Evolutionary conservation across 2,329 filamentous ascomycete species (phyloP).

Genomic region (Ceratocystis smalleyi): DNA sequence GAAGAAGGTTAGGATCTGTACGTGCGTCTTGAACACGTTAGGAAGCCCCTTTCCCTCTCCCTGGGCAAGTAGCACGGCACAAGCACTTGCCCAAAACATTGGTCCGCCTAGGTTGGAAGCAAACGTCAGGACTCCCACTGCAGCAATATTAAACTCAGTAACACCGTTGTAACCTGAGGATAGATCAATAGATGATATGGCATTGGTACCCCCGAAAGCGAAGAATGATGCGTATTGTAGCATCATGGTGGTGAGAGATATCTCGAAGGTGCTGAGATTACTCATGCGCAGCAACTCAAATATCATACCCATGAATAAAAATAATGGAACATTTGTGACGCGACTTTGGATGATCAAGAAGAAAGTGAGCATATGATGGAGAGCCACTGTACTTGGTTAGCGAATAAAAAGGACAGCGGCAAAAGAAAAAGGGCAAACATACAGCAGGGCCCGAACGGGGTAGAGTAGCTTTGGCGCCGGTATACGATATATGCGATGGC

Average conservation of each 20-base stretch:
- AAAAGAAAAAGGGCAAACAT: slow-evolving; percentile 15
- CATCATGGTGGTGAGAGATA: slow-evolving; percentile 56
- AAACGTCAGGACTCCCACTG: slow-evolving; percentile 73
- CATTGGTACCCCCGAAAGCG: slow-evolving; percentile 76
- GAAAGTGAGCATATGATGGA: slow-evolving; percentile 59
- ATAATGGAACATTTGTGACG: slow-evolving; percentile 69
- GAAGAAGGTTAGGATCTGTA: slow-evolving; percentile 55
- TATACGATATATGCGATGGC: slow-evolving; percentile 28
- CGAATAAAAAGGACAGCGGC: slow-evolving; percentile 9
- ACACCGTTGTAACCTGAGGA: slow-evolving; percentile 93
- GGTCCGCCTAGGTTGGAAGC: slow-evolving; percentile 81
- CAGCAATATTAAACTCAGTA: slow-evolving; percentile 58
- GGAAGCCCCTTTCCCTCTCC: slow-evolving; percentile 19
- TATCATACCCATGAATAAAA: slow-evolving; percentile 55
- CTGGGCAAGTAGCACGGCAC: slow-evolving; percentile 41
- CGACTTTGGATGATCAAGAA: slow-evolving; percentile 79
- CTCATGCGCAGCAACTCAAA: slow-evolving; percentile 34
- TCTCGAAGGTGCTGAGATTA: slow-evolving; percentile 37
- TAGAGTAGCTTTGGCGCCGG: slow-evolving; percentile 24
- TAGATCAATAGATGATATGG: slow-evolving; percentile 88
- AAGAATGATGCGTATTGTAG: slow-evolving; percentile 78
- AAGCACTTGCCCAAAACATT: slow-evolving; percentile 68
- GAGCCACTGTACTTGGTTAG: slow-evolving; percentile 24
- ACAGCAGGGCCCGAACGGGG: slow-evolving; percentile 5
- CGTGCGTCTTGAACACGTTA: slow-evolving; percentile 32